Evolutionary conservation across 1,284 basidiomycete species (phyloP).

Genomic region (Irpex sp.): DNA sequence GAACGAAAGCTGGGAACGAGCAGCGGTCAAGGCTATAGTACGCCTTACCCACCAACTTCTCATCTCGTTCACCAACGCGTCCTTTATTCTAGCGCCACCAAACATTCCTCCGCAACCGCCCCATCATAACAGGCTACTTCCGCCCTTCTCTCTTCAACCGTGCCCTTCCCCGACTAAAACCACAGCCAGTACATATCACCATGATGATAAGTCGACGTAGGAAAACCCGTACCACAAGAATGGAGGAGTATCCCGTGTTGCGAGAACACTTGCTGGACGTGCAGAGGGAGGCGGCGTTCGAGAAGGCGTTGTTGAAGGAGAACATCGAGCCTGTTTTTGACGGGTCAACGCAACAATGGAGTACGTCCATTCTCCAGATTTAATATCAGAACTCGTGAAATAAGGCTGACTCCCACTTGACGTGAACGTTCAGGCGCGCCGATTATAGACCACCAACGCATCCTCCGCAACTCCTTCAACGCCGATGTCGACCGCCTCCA

Average conservation of each 20-base stretch:
- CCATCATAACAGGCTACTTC: constrained; percentile 64
- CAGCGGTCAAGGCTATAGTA: constrained; percentile 51
- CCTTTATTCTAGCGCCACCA: constrained; percentile 41
- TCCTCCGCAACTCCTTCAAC: constrained; percentile 31
- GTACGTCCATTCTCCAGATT: no score
- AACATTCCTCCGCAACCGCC: constrained; percentile 46
- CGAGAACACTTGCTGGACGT: constrained; percentile 43
- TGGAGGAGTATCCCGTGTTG: constrained; percentile 31
- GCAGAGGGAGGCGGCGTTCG: constrained; percentile 51
- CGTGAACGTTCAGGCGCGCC: constrained; percentile 14
- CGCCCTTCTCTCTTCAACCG: constrained; percentile 58
- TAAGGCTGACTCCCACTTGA: background rate
- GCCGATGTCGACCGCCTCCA: constrained; percentile 38
- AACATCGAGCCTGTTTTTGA: background rate
- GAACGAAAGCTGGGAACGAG: constrained; percentile 43
- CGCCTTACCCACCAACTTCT: constrained; percentile 14
- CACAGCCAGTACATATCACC: constrained; percentile 67
- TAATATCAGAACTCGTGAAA: no score
- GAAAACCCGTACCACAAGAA: constrained; percentile 42
- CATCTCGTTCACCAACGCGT: constrained; percentile 1
- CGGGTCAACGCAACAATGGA: no score
- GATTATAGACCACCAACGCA: constrained; percentile 13
- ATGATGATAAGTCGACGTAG: constrained; percentile 68
- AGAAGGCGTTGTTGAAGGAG: constrained; percentile 33
- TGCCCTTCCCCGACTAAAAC: constrained; percentile 73